phyloP scores from a whole-genome alignment of 2,329 filamentous ascomycete genomes.

The Alternaria arbusti region DNA sequence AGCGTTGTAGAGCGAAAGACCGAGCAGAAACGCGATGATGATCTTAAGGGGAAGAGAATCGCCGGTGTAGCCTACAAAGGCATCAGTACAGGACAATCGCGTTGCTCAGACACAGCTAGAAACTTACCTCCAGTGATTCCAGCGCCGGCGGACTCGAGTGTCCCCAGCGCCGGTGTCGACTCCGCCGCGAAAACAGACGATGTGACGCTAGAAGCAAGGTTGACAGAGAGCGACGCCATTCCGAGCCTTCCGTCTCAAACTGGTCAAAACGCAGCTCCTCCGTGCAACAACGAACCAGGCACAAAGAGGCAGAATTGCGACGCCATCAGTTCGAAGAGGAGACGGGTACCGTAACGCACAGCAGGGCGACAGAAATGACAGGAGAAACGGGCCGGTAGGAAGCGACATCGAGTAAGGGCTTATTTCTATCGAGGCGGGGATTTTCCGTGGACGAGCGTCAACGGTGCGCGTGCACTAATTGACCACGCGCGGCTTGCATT shows the following conservation, averaged over 20 bases:
- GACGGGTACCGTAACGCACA: not conserved
- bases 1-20: slow-evolving; percentile 49
- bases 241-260: slow-evolving; percentile 2
- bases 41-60: slow-evolving; percentile 37
- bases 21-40: slow-evolving; percentile 47
- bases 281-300: not conserved
- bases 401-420: not conserved
- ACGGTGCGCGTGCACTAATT: not conserved
- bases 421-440: not conserved
- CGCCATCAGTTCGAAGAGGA: not conserved
- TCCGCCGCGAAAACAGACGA: slow-evolving; percentile 13
- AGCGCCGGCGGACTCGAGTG: slow-evolving; percentile 34
- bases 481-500: slow-evolving; percentile 1
- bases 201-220: slow-evolving; percentile 16
- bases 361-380: not conserved
- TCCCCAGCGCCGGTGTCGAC: slow-evolving; percentile 37
- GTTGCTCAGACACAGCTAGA: not conserved
- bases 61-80: slow-evolving; percentile 38
- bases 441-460: slow-evolving; percentile 1
- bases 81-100: not conserved
- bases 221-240: slow-evolving; percentile 25
- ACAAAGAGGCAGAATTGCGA: not conserved
- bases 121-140: slow-evolving; percentile 41
- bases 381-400: not conserved
- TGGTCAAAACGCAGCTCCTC: not conserved